Base-by-base conservation (phyloP, 2,329 filamentous ascomycete species). In the Alternaria hordeiaustralica region DNA sequence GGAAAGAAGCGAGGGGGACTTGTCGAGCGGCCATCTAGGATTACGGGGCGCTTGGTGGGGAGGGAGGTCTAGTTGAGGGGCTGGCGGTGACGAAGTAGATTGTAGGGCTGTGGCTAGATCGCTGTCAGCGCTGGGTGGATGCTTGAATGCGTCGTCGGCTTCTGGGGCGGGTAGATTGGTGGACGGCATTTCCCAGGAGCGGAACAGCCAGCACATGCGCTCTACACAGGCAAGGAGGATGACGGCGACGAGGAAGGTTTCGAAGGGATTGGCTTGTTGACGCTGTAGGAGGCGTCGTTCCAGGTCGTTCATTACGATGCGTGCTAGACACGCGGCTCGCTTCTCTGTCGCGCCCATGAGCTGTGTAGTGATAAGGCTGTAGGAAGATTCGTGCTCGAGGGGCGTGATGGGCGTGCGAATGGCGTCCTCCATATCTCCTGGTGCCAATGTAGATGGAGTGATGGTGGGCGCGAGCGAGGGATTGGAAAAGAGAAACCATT, bases 281-380 rank as follows among this genome's bases (percentile, higher is more conserved):
- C 86, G 85, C 68, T 87, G 86, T 8, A 89, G 80, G 5, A 89
- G 78, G n/a, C 87, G 83, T 18, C 86, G 84, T 71, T 89, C 87
- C 2, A 89, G 81, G 61, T 88, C 87, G 64, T 87, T 87, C 82
- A 89, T 85, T 33, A 88, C 83, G 10, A 79, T 79, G 58, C 86
- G 87, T 67, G 84, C 84, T 6, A 88, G 78, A 56, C 81, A 80
- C 13, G 82, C 80, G 36, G 86, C 86, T 26, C 85, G 83, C 67
- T 86, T 86, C 70, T 89, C 87, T 18, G 84, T 82, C 2, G 83
- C 85, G 5, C 85, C 84, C 51, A 85, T 83, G 49, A 89, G 77
- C 72, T 89, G 87, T 55, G 82, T 80, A 66, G 79, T 83, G 63
- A 89, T 83, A 4, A 88, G 77, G 2, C 78, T 74, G 65, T 86